Base-by-base conservation (phyloP, 2,329 filamentous ascomycete species). In the Cladosporium phlei region DNA sequence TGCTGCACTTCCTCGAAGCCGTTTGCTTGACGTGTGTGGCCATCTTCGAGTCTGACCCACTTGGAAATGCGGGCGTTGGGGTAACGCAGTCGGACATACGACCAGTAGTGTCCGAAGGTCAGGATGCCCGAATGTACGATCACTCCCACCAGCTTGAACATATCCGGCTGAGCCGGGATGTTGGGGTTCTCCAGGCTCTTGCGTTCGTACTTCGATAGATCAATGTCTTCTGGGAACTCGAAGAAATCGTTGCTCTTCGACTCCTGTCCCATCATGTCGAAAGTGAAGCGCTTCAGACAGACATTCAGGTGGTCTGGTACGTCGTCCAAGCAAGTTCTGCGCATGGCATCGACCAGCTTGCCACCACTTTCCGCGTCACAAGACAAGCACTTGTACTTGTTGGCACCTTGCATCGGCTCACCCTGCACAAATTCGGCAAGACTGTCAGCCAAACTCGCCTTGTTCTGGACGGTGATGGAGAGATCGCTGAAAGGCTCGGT, bases 221-320 rank as follows among this genome's bases (percentile, higher is more conserved):
- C 84, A 49, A 98, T 86, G 38, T 74, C 77, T 10, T 77, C 72
- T 0, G 94, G 91, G 55, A 98, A 98, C 4, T 85, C 79, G 62
- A 98, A 98, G 55, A 87, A 79, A 62, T 97, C 93, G 63, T 98
- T 96, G 67, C 97, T 93, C 70, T 98, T 98, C 68, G 79, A 88
- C 17, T 57, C 90, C 77, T 68, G 85, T 79, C 63, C 94, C 43
- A 79, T 76, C 42, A 90, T 58, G 55, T 91, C 88, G 63, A 88
- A 93, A 50, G 89, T 85, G 59, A 93, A 93, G 32, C 88, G 77
- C 66, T 93, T 98, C 44, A 98, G 71, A 62, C 97, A 93, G 62
- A 97, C 94, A 49, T 97, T 97, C 29, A 98, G 71, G 60, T 95
- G 90, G 66, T 98, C 85, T 0, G 93, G 91, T 5, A 96, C 80